phyloP scores from a whole-genome alignment of 1,284 basidiomycete species.

The Pyrrhoderma noxium region DNA sequence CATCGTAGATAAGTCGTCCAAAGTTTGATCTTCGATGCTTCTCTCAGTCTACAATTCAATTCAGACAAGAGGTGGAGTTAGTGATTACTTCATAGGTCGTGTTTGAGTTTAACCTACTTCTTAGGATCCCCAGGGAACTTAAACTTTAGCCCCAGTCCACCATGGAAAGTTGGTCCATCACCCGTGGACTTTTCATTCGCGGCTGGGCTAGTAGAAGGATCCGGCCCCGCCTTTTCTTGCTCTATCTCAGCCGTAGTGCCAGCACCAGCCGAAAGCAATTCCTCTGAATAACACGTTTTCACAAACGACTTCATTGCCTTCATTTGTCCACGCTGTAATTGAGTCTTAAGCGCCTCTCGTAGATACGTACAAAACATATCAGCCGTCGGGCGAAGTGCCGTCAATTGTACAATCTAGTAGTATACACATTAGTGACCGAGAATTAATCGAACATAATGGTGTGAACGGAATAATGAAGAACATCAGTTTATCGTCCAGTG shows the following conservation, averaged over 20 bases:
- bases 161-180: slow-evolving; percentile 58
- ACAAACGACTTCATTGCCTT: slow-evolving; percentile 89
- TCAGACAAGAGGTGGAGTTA: neutral
- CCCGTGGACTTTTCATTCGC: slow-evolving; percentile 18
- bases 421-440: neutral
- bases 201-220: slow-evolving; percentile 39
- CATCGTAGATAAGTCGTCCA: slow-evolving; percentile 88
- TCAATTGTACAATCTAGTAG: slow-evolving; percentile 85
- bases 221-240: slow-evolving; percentile 61
- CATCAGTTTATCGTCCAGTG: neutral
- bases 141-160: slow-evolving; percentile 81
- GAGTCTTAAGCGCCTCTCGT: slow-evolving; percentile 84
- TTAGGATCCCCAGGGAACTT: slow-evolving; percentile 93
- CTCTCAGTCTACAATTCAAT: slow-evolving; percentile 60
- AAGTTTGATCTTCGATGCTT: slow-evolving; percentile 95
- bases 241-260: slow-evolving; percentile 40
- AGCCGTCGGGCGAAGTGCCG: slow-evolving; percentile 91
- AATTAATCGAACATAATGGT: neutral
- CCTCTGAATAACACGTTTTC: slow-evolving; percentile 91
- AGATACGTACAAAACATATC: slow-evolving; percentile 91
- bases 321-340: slow-evolving; percentile 86
- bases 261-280: slow-evolving; percentile 52
- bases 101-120: slow-evolving; percentile 47
- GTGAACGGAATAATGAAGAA: neutral
- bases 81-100: neutral